Conservation (phyloP, 139 green algal species). For the Diplosphaera chodatii region DNA sequence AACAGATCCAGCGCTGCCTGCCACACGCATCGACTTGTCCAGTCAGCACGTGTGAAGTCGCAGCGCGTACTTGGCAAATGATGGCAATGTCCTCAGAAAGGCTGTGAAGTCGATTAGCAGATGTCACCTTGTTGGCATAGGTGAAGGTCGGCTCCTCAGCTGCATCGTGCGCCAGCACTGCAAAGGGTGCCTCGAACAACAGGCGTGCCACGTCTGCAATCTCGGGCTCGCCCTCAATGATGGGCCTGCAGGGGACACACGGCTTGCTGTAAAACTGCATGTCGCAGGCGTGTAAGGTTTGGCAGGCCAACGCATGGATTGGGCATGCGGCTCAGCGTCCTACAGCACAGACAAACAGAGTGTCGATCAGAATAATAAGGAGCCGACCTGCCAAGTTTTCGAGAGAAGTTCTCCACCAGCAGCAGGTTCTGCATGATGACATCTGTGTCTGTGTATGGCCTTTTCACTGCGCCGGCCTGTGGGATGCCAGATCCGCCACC, state of each 20-base stretch:
- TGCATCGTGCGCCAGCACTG: slow-evolving; percentile 18
- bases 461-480: background rate
- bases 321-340: too few relatives aligned
- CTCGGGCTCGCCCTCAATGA: slow-evolving; percentile 26
- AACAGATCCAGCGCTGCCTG: slow-evolving; percentile 30
- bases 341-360: too few relatives aligned
- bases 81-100: too few relatives aligned
- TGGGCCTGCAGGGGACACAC: slow-evolving; percentile 24
- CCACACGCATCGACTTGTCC: too few relatives aligned
- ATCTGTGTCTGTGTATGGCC: slow-evolving; percentile 11
- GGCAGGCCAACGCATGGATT: too few relatives aligned
- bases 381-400: slow-evolving; percentile 29
- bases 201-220: slow-evolving; percentile 19
- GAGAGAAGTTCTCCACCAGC: slow-evolving; percentile 24
- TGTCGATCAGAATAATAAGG: too few relatives aligned
- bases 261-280: too few relatives aligned
- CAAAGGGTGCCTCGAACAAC: slow-evolving; percentile 30
- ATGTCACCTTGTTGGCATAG: slow-evolving; percentile 24
- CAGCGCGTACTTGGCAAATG: too few relatives aligned
- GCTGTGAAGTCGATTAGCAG: too few relatives aligned
- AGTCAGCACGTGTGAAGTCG: too few relatives aligned
- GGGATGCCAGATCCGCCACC: slow-evolving; percentile 7
- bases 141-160: slow-evolving; percentile 20
- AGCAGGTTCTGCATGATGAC: slow-evolving; percentile 40
- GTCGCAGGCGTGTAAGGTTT: too few relatives aligned